phyloP scores from a whole-genome alignment of 805 yeast genomes.

The Isabelozyma pseudorhagii region DNA sequence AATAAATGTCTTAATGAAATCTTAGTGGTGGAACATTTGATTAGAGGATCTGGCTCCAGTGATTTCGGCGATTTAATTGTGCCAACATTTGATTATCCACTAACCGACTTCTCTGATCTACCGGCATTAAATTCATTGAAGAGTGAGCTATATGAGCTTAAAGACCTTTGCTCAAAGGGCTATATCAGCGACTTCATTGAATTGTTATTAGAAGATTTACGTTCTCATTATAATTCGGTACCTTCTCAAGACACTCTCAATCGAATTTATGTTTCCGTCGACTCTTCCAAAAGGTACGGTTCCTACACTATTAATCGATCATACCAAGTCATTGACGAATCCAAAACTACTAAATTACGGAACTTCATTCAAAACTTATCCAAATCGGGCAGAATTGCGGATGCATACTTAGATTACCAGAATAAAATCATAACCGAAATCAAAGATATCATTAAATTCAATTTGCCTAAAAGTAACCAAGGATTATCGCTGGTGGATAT shows the following conservation, averaged over 20 bases:
- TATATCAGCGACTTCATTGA: conserved; percentile 58
- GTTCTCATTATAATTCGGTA: conserved; percentile 51
- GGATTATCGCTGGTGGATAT: conserved; percentile 17
- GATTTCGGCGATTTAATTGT: conserved; percentile 13
- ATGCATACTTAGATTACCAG: conserved; percentile 63
- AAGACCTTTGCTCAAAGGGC: conserved; percentile 66
- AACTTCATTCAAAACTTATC: conserved; percentile 53
- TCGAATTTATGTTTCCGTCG: conserved; percentile 39
- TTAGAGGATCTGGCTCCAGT: conserved; percentile 26
- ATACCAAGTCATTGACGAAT: conserved; percentile 36
- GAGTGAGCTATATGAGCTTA: conserved; percentile 51
- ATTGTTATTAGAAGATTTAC: conserved; percentile 57
- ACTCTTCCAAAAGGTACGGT: conserved; percentile 19
- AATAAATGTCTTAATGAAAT: conserved; percentile 57
- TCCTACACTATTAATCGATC: conserved; percentile 24
- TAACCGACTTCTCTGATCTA: conserved; percentile 40
- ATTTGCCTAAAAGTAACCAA: conserved; percentile 48
- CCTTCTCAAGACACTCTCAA: conserved; percentile 47
- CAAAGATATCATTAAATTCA: conserved; percentile 63
- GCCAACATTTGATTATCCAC: conserved; percentile 27
- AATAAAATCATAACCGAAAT: conserved; percentile 68
- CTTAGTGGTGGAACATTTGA: conserved; percentile 53
- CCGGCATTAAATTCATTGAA: conserved; percentile 51
- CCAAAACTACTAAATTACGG: conserved; percentile 41
- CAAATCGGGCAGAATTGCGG: conserved; percentile 56